Evolutionary conservation across 2,329 filamentous ascomycete species (phyloP).

Genomic region (Aspergillus novoparasiticus): DNA sequence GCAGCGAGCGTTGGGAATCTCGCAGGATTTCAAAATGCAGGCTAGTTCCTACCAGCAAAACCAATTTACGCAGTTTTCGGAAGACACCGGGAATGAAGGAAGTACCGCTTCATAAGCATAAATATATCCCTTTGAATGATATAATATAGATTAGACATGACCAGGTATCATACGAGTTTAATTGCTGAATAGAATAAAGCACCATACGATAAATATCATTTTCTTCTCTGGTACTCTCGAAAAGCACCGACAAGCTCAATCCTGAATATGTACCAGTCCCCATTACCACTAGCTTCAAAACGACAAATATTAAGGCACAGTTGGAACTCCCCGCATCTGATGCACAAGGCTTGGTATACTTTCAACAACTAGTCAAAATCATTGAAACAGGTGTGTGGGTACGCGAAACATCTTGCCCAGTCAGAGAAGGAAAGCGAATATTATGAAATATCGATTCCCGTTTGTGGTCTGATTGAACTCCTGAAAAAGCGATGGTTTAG

Average conservation of each 20-base stretch:
- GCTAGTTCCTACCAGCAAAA: not conserved
- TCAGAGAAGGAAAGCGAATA: not conserved
- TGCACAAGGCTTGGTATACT: not conserved
- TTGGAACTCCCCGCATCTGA: not conserved
- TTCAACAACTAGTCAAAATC: not conserved
- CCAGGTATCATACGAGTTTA: not conserved
- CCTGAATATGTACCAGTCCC: not conserved
- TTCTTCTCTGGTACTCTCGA: not conserved
- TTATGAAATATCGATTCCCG: not conserved
- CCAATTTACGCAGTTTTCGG: not conserved
- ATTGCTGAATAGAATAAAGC: not conserved
- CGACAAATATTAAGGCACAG: not conserved
- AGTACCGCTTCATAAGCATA: not conserved
- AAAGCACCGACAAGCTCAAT: not conserved
- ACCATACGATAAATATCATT: not conserved
- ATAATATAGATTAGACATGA: not conserved
- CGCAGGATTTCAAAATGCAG: not conserved
- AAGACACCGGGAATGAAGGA: not conserved
- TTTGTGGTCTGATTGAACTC: no score
- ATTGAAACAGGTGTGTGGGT: not conserved
- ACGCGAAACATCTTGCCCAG: not conserved
- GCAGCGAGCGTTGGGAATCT: not conserved
- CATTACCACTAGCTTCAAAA: not conserved
- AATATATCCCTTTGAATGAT: not conserved
- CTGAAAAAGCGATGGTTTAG: no score